Conservation (phyloP, 495 filamentous ascomycete species). For the Cryomyces minteri region DNA sequence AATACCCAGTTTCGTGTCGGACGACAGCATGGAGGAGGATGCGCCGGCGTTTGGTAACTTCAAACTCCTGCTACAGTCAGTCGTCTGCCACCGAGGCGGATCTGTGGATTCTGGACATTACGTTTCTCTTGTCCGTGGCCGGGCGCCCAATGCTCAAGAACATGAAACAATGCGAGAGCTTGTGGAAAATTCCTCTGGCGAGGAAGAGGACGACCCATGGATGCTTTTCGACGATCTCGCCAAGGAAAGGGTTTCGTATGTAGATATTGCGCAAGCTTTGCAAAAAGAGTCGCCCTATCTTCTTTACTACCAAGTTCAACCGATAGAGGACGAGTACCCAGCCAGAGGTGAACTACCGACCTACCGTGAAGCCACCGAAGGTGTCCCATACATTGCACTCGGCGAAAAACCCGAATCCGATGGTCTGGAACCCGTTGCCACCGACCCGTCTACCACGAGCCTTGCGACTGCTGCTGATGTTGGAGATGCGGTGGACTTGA, state of each 20-base stretch:
- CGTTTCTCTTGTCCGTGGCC: constrained; percentile 58
- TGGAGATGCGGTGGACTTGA: background rate
- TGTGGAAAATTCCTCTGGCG: constrained; percentile 24
- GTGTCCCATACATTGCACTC: constrained; percentile 24
- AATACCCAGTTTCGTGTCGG: constrained; percentile 75
- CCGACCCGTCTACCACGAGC: constrained; percentile 1
- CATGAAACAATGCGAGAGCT: constrained; percentile 27
- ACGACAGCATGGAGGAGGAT: constrained; percentile 46
- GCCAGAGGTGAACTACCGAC: constrained; percentile 26
- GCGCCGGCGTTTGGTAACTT: constrained; percentile 60
- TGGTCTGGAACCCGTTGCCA: constrained; percentile 1
- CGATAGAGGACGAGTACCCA: constrained; percentile 54
- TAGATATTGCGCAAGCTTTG: constrained; percentile 62
- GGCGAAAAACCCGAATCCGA: constrained; percentile 30
- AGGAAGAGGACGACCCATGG: constrained; percentile 34
- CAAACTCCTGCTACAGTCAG: constrained; percentile 73
- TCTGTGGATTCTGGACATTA: constrained; percentile 90
- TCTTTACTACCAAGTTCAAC: constrained; percentile 85
- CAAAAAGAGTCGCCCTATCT: constrained; percentile 83
- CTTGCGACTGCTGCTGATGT: background rate
- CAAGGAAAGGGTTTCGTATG: constrained; percentile 44
- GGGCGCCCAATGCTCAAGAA: constrained; percentile 23
- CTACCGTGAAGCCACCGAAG: constrained; percentile 23
- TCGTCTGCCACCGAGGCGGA: constrained; percentile 79
- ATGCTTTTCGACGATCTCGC: constrained; percentile 80